phyloP scores from a whole-genome alignment of 1,139 yeast species.

The Nakaseomyces kungkrabaensis region DNA sequence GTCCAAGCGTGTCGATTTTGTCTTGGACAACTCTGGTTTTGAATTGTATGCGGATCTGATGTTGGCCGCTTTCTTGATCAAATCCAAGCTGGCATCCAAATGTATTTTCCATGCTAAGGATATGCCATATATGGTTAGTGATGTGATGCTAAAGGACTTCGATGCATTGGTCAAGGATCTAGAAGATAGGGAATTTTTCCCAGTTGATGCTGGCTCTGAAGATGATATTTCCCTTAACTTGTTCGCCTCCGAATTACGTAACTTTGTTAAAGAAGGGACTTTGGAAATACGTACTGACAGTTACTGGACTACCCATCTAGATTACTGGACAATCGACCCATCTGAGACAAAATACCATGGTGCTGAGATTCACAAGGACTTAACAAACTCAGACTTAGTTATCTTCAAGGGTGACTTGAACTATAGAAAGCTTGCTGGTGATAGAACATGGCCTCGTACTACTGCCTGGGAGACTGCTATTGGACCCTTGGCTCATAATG shows the following conservation, averaged over 20 bases:
- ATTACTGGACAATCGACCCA: constrained; percentile 60
- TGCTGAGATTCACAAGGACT: constrained; percentile 40
- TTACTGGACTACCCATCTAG: constrained; percentile 77
- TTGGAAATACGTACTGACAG: constrained; percentile 52
- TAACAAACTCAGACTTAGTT: constrained; percentile 54
- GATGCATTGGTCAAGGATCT: constrained; percentile 51
- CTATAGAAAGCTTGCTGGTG: constrained; percentile 88
- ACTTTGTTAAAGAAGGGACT: constrained; percentile 41
- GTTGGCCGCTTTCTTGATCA: constrained; percentile 64
- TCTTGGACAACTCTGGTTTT: constrained; percentile 90
- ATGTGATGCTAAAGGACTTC: constrained; percentile 79
- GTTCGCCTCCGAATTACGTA: constrained; percentile 42
- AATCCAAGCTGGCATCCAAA: constrained; percentile 49
- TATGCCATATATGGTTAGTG: constrained; percentile 97
- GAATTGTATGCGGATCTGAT: constrained; percentile 85
- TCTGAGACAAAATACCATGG: constrained; percentile 48
- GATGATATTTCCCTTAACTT: constrained; percentile 32
- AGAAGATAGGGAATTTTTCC: constrained; percentile 42
- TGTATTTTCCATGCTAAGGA: constrained; percentile 81
- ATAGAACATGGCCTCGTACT: constrained; percentile 75
- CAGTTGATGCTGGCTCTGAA: constrained; percentile 33
- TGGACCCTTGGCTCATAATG: constrained; percentile 50
- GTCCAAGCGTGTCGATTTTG: constrained; percentile 58
- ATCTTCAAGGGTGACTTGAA: constrained; percentile 93
- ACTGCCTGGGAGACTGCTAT: constrained; percentile 66